Conservation (phyloP, 1,284 basidiomycete species). For the Neonothopanus nambi region DNA sequence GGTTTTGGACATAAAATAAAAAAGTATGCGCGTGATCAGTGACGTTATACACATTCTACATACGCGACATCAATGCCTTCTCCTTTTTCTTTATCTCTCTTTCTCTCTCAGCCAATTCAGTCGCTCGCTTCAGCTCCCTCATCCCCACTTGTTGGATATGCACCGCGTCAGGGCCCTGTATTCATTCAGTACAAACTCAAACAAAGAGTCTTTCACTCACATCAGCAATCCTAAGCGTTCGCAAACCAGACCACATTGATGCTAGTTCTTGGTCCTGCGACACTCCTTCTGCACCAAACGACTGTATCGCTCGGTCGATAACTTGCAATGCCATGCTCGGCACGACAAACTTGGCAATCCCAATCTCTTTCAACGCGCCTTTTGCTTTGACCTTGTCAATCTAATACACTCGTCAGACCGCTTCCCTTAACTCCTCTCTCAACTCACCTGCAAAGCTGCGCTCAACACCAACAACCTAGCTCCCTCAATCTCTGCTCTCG, state of each 20-base stretch:
- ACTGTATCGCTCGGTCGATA: slow-evolving; percentile 93
- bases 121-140: slow-evolving; percentile 76
- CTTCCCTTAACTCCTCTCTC: neutral
- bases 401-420: slow-evolving; percentile 34
- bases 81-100: slow-evolving; percentile 62
- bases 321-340: slow-evolving; percentile 86
- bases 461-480: slow-evolving; percentile 87
- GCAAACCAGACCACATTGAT: slow-evolving; percentile 72
- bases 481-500: slow-evolving; percentile 90
- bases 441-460: slow-evolving; percentile 80
- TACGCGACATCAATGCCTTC: slow-evolving; percentile 44
- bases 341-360: slow-evolving; percentile 96
- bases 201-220: slow-evolving; percentile 44
- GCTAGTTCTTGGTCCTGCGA: slow-evolving; percentile 90
- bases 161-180: slow-evolving; percentile 88
- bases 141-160: slow-evolving; percentile 95
- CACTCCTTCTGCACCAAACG: slow-evolving; percentile 93
- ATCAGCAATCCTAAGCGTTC: slow-evolving; percentile 90
- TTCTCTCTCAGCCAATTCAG: slow-evolving; percentile 51
- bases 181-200: slow-evolving; percentile 12
- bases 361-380: slow-evolving; percentile 95
- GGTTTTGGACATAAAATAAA: neutral
- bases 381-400: slow-evolving; percentile 92
- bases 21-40: no score
- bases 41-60: slow-evolving; percentile 18